Evolutionary conservation across 1,284 basidiomycete genomes (phyloP), one percentile per base, ranked within the genome.

Genomic region (Apiotrichum sp.): DNA sequence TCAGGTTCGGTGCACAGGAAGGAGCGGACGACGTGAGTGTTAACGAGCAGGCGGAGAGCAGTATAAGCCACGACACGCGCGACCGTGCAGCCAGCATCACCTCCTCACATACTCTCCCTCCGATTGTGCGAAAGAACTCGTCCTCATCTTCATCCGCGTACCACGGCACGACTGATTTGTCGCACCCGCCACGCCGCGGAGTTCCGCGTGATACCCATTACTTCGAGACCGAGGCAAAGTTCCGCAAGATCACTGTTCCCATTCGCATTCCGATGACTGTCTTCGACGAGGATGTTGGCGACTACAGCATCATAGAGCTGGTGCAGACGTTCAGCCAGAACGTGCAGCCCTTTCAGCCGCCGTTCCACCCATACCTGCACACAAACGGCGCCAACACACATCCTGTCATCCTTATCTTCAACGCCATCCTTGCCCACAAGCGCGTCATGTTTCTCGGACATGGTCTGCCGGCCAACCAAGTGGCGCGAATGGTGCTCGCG

Each of bases 381-480:
- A 91, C 90, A 0, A 92, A 87, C 64, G 95, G 95, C 50, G 79
- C 83, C n/a, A 79, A 83, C 56, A 98, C 95, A 0, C 91, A 93
- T 68, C 92, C 93, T 0, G 85, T 98, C 65, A 92, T 95, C 57
- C 81, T 98, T 44, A 82, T 98, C 10, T 92, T 96, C 80, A 98
- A 98, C 72, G 93, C 93, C 0, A 82, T 98, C 56, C 80, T 96
- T 31, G 93, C 93, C 0, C 86, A 89, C 56, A 96, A 98, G 69
- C 86, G 93, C 13, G 87, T 98, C 63, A 86, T 98, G 62, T 96
- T 98, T 76, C 79, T 97, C 43, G 93, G 93, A 0, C 86, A 93
- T 68, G 86, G 84, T 62, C 82, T 86, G 61, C 87, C 93, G 8
- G 89, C 91, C 1, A 86, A 88, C 31, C 83, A 87, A 66, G 92